phyloP scores from a whole-genome alignment of 2,329 filamentous ascomycete genomes.

The Fusarium setosum region DNA sequence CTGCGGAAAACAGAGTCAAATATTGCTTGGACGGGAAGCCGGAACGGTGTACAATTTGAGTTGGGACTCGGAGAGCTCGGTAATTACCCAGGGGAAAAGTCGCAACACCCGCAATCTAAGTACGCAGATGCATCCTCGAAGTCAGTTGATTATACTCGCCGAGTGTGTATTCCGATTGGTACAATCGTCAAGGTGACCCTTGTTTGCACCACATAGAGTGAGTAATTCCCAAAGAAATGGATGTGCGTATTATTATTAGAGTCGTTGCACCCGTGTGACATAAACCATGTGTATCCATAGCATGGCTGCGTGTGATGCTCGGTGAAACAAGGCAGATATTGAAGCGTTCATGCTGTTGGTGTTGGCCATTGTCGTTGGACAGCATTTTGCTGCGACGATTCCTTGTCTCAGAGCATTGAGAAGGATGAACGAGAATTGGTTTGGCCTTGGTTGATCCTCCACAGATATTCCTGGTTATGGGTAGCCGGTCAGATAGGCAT shows the following conservation, averaged over 20 bases:
- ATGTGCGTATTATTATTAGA: neutral
- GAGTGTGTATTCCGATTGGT: neutral
- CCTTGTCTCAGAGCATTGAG: neutral
- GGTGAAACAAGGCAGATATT: neutral
- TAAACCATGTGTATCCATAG: neutral
- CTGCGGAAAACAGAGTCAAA: neutral
- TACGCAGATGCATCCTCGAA: constrained; percentile 3
- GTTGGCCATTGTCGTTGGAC: neutral
- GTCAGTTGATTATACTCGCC: neutral
- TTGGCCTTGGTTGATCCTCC: neutral
- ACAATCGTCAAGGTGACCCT: neutral
- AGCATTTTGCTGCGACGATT: neutral
- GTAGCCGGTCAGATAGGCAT: too few species aligned
- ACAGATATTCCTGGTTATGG: neutral
- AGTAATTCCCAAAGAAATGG: neutral
- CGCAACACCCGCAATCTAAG: constrained; percentile 1
- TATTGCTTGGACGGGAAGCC: neutral
- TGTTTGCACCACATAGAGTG: neutral
- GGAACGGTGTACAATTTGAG: neutral
- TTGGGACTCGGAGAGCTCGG: constrained; percentile 10
- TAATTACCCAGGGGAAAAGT: constrained; percentile 24
- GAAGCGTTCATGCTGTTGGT: neutral
- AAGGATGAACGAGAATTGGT: neutral
- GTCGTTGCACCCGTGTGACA: neutral
- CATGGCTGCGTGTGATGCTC: neutral